A percentile compares a stretch with the other conserved stretches of the same genome.
Conservation (phyloP, 106 monocot genomes). For the Narthecium ossifragum region DNA sequence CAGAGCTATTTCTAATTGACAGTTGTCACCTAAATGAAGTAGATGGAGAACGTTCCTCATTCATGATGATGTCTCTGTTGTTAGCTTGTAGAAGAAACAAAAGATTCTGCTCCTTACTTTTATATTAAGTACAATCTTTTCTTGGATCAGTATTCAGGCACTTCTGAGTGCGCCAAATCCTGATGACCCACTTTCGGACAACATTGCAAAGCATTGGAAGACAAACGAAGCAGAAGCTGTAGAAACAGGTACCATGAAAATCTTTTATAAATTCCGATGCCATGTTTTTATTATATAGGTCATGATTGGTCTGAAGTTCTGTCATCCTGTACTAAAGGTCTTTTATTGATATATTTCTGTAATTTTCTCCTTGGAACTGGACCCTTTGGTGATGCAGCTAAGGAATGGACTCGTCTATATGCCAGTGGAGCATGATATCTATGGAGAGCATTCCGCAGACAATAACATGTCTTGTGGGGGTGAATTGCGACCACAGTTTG, state of each 20-base stretch:
- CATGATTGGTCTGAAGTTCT: neutral
- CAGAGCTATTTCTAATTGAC: neutral
- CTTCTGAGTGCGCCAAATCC: conserved; percentile 97
- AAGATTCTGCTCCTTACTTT: neutral
- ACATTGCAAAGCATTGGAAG: conserved; percentile 97
- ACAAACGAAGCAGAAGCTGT: conserved; percentile 91
- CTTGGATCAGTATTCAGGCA: conserved; percentile 66
- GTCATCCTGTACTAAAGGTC: neutral
- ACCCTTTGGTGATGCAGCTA: conserved; percentile 41
- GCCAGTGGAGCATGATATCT: conserved; percentile 79
- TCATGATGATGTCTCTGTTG: neutral
- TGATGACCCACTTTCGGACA: conserved; percentile 93
- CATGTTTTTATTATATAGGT: neutral
- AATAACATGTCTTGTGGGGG: too few relatives aligned
- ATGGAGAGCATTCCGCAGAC: too few relatives aligned
- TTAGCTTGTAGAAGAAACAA: too few relatives aligned
- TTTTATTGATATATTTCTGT: neutral
- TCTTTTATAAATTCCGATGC: neutral
- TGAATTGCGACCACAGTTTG: too few relatives aligned
- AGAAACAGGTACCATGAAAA: conserved; percentile 66
- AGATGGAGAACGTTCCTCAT: neutral
- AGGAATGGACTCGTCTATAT: conserved; percentile 91
- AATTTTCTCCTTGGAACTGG: neutral
- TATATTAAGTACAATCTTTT: neutral
- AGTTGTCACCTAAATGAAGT: neutral